Evolutionary conservation across 805 yeast genomes (phyloP), one percentile per base, ranked within the genome.

Genomic region (Starmera dryadoides): DNA sequence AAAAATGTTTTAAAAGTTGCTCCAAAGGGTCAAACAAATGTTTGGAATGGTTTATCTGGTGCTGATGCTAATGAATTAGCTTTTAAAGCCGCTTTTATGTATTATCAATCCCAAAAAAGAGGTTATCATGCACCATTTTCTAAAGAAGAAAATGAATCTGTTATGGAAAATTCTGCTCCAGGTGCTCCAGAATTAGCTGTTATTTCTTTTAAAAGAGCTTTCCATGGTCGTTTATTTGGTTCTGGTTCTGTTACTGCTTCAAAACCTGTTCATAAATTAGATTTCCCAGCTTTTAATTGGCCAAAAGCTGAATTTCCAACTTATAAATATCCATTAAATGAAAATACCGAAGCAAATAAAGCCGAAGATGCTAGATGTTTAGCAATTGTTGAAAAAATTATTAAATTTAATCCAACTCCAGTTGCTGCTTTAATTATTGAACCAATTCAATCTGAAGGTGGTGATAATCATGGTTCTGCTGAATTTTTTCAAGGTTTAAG

Each of bases 161-260:
- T 81, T 42, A 89, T 89, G 97, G 66, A 73, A 47, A 87, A 87
- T 62, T 66, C 71, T 50, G 74, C 86, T 21, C 98, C 98, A 38
- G 96, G 96, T 42, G 75, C 95, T 35, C 95, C 96, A 28, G 84
- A 83, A 29, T 64, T 85, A 50, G 87, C 95, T 37, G 83, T 89
- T 45, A 58, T 91, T 49, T 87, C 96, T 5, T 89, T 89, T 66
- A 79, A 80, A 62, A 73, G 78, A 48, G 93, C 93, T 23, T 91
- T 89, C 84, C 98, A 89, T 60, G 98, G 98, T 48, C 79, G 98
- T 65, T 66, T 88, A 47, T 87, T 89, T 66, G 98, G 96, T 19
- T 76, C 95, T 40, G 88, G 86, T 33, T 84, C 96, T 6, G 78
- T 86, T 48, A 89, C 98, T 30, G 79, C 95, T 61, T 87, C 96